Base-by-base conservation (phyloP, 495 filamentous ascomycete species). In the Trichoderma virens region DNA sequence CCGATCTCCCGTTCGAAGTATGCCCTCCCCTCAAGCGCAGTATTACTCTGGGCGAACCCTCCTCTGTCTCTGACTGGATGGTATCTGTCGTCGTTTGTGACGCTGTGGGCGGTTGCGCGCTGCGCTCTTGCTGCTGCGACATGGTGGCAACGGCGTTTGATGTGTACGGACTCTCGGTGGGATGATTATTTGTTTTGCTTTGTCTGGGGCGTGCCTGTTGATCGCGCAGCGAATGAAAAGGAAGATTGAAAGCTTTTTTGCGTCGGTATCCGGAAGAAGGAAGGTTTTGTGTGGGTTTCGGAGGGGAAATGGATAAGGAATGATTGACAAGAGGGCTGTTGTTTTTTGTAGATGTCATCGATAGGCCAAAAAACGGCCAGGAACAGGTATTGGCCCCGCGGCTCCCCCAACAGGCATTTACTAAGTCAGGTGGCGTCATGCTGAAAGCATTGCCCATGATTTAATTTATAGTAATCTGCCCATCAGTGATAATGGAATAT, bases 11-110 rank as follows among this genome's bases (percentile, higher is more conserved):
- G 23, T 70, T 71, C 0, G 75, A 62, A 5, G 68, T 65, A 34
- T 75, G 71, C 8, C 77, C 75, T 38, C 79, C 79, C 60, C 79
- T 73, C 39, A 82, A 69, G 9, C 78, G 78, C 45, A 82, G 72
- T 6, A 35, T 35, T 67, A 81, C 76, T n/a, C 77, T 69, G 38
- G 75, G 9, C 65, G 66, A n/a, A 68, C 68, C 18, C 65, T 65
- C 32, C 67, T 65, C 38, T 69, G 68, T 27, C 54, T 20, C 47
- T 25, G 35, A 45, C n/a, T 32, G 61, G 18, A 64, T 63, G 25
- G 68, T 66, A 38, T 70, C 71, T 64, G 59, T 69, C 34, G 64
- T 65, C 4, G 69, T 60, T 34, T 62, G 67, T 38, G 28, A 66
- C 65, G 13, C 23, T 28, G 54, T 47, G 23, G 61, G 54, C 54